phyloP scores from a whole-genome alignment of 1,284 basidiomycete species.

The Heliocybe sulcata region DNA sequence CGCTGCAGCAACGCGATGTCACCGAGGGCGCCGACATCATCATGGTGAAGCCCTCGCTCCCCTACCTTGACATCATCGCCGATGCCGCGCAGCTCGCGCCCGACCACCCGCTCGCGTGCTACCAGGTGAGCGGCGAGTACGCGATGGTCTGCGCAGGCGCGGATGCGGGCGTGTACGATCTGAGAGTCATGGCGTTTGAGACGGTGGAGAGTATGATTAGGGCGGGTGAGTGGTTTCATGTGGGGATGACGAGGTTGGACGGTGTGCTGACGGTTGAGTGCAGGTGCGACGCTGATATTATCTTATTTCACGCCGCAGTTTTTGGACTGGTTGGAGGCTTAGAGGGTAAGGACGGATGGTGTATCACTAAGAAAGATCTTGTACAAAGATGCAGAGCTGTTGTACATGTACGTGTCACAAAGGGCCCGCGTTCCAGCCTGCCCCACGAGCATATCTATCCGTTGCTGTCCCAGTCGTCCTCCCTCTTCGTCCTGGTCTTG shows the following conservation, averaged over 20 bases:
- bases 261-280: constrained; percentile 8
- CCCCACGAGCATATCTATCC: too few species aligned
- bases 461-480: too few species aligned
- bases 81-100: constrained; percentile 81
- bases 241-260: neutral
- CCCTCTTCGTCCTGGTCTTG: too few species aligned
- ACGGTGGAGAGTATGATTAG: constrained; percentile 85
- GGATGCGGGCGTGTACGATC: constrained; percentile 85
- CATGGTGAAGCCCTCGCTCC: constrained; percentile 97
- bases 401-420: neutral
- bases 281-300: constrained; percentile 85
- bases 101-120: constrained; percentile 89
- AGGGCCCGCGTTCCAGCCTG: too few species aligned
- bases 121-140: constrained; percentile 96
- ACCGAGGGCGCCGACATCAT: constrained; percentile 97
- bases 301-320: constrained; percentile 97
- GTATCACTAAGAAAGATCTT: neutral
- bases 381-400: neutral
- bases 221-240: constrained; percentile 56
- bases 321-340: constrained; percentile 75
- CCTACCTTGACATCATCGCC: constrained; percentile 94
- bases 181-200: constrained; percentile 93
- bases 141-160: constrained; percentile 97
- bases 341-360: neutral
- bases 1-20: constrained; percentile 73